These are phyloP conservation scores for Metarhizium humberi DNA, from an alignment of 2,329 filamentous ascomycete genomes.

Conservation along the genomic window DNA sequence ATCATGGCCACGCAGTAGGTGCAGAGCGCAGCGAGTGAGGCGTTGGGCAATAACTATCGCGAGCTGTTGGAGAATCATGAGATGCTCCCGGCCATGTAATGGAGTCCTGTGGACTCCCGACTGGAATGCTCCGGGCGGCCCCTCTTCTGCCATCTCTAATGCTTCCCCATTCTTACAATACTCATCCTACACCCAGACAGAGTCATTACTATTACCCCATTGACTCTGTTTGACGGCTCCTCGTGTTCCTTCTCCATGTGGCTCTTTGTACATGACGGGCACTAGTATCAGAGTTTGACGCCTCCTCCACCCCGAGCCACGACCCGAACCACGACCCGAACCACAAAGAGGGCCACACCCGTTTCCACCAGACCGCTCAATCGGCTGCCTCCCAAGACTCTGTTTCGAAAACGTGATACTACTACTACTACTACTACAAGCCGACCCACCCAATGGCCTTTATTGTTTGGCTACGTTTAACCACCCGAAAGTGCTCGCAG, in stretches of 20 bases:
- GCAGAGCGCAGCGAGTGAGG: background rate
- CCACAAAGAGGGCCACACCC: background rate
- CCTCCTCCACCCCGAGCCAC: constrained; percentile 1
- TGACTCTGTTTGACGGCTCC: no score
- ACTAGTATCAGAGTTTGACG: constrained; percentile 4
- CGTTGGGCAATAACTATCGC: no score
- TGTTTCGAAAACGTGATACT: background rate
- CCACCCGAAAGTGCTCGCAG: background rate
- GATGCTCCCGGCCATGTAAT: background rate
- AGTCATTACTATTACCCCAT: no score
- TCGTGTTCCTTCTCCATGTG: background rate
- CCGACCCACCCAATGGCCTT: no score
- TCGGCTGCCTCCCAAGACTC: background rate
- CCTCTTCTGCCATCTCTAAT: background rate
- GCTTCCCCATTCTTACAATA: background rate
- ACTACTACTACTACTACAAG: no score
- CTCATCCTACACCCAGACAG: background rate
- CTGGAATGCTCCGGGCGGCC: background rate
- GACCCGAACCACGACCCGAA: constrained; percentile 1
- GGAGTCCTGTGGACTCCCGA: background rate
- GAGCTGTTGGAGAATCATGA: no score
- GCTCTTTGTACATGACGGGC: background rate
- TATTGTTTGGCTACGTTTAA: background rate
- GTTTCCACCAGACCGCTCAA: background rate
- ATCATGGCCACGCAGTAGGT: background rate